Evolutionary conservation across 306 rosid species (phyloP).

Genomic region (Vigna hirtella): DNA sequence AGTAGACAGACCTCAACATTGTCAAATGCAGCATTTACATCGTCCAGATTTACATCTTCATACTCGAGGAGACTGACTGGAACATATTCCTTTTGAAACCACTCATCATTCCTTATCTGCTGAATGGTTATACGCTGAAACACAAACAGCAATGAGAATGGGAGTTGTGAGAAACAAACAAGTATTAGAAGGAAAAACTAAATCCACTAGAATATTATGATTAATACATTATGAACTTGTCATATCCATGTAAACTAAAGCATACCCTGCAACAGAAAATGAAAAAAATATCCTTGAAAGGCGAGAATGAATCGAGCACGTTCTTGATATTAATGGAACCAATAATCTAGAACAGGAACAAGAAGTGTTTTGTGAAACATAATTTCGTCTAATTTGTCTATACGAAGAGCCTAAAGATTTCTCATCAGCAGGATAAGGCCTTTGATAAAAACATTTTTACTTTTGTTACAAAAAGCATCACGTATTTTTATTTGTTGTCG

Average conservation of each 20-base stretch:
- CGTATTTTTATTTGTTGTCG: too few relatives aligned
- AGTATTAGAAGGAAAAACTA: slow-evolving; percentile 21
- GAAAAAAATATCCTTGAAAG: slow-evolving; percentile 11
- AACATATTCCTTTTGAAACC: slow-evolving; percentile 70
- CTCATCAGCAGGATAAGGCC: neutral
- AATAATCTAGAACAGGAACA: neutral
- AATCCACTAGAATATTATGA: slow-evolving; percentile 35
- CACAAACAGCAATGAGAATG: slow-evolving; percentile 17
- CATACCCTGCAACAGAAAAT: slow-evolving; percentile 12
- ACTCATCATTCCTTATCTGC: slow-evolving; percentile 78
- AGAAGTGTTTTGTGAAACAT: slow-evolving; percentile 2
- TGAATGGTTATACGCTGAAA: slow-evolving; percentile 78
- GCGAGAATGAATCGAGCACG: neutral
- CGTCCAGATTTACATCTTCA: slow-evolving; percentile 94
- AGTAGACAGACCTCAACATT: slow-evolving; percentile 74
- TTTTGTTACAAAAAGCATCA: neutral
- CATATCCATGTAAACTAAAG: slow-evolving; percentile 1
- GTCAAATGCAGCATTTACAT: slow-evolving; percentile 80
- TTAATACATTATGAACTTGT: neutral
- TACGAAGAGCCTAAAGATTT: slow-evolving; percentile 21
- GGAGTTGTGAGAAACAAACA: slow-evolving; percentile 40
- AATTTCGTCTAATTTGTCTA: neutral
- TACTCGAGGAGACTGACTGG: slow-evolving; percentile 69
- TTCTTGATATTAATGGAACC: neutral
- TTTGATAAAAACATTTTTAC: neutral